Conservation (phyloP, 2,329 filamentous ascomycete species). For the Alternaria atra region DNA sequence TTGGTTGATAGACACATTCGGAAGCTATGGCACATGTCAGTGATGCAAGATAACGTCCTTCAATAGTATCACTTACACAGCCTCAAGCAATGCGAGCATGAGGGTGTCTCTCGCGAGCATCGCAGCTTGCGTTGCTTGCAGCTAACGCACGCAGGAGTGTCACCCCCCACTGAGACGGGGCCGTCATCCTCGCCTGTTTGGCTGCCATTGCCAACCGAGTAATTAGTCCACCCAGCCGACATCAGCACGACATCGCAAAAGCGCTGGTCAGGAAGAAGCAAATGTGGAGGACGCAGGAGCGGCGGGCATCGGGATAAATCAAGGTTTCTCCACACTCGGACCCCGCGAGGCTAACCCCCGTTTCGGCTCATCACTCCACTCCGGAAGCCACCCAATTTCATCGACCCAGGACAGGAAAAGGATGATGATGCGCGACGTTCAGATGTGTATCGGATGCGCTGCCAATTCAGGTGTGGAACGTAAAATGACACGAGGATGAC, state of each 20-base stretch:
- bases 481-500: not conserved
- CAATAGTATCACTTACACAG: conserved; percentile 34
- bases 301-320: conserved; percentile 41
- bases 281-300: conserved; percentile 34
- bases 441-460: not conserved
- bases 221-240: conserved; percentile 46
- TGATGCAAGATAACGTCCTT: not conserved
- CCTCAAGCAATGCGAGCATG: conserved; percentile 46
- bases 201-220: conserved; percentile 37
- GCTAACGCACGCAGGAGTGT: conserved; percentile 42
- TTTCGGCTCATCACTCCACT: conserved; percentile 28
- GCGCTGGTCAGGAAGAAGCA: conserved; percentile 24
- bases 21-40: conserved; percentile 33
- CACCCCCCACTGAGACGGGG: conserved; percentile 36
- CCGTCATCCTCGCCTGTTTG: conserved; percentile 37
- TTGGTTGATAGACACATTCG: conserved; percentile 42
- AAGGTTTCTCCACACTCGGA: conserved; percentile 29
- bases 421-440: not conserved
- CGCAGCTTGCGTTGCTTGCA: conserved; percentile 47
- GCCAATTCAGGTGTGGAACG: not conserved
- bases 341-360: conserved; percentile 32
- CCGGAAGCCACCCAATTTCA: not conserved
- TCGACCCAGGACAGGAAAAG: not conserved
- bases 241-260: conserved; percentile 38
- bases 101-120: conserved; percentile 42